A percentile compares a stretch with the other conserved stretches of the same genome.
These are phyloP conservation scores for Diophrys appendiculata DNA, from an alignment of 73 alveolate genomes.

Conservation along the genomic window DNA sequence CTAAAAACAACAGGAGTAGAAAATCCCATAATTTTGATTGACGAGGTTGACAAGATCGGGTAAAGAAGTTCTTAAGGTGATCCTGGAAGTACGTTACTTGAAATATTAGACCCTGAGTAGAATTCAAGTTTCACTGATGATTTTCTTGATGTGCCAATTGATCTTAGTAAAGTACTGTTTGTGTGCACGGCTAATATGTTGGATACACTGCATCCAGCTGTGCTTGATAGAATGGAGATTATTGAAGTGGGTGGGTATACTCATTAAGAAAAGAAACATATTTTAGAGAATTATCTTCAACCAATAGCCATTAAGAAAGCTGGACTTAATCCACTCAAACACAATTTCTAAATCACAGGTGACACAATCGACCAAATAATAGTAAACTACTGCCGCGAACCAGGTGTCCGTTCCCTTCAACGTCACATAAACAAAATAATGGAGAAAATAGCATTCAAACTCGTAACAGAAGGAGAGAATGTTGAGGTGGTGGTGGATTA, in stretches of 20 bases:
- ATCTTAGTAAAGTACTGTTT: constrained; percentile 73
- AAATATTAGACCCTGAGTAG: constrained; percentile 83
- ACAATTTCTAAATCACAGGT: constrained; percentile 20
- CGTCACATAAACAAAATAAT: constrained; percentile 64
- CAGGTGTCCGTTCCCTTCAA: constrained; percentile 80
- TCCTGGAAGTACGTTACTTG: constrained; percentile 78
- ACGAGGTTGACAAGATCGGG: constrained; percentile 79
- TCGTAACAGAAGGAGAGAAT: constrained; percentile 54
- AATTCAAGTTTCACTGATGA: constrained; percentile 72
- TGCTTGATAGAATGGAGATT: constrained; percentile 77
- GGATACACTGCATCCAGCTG: constrained; percentile 70
- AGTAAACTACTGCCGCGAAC: constrained; percentile 82
- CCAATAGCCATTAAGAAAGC: constrained; percentile 53
- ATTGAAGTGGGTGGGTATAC: constrained; percentile 82
- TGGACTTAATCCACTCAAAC: constrained; percentile 20
- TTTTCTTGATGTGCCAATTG: constrained; percentile 75
- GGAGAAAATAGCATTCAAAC: constrained; percentile 69
- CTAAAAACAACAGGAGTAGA: constrained; percentile 68
- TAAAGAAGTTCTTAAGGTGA: constrained; percentile 76
- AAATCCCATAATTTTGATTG: constrained; percentile 81
- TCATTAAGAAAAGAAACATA: constrained; percentile 66
- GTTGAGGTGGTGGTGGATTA: constrained; percentile 44
- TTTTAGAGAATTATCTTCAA: constrained; percentile 57
- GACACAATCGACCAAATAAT: constrained; percentile 60
- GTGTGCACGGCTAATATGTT: constrained; percentile 80